Evolutionary conservation across 768 basidiomycete species (phyloP).

Genomic region (Psilocybe subaeruginosa): DNA sequence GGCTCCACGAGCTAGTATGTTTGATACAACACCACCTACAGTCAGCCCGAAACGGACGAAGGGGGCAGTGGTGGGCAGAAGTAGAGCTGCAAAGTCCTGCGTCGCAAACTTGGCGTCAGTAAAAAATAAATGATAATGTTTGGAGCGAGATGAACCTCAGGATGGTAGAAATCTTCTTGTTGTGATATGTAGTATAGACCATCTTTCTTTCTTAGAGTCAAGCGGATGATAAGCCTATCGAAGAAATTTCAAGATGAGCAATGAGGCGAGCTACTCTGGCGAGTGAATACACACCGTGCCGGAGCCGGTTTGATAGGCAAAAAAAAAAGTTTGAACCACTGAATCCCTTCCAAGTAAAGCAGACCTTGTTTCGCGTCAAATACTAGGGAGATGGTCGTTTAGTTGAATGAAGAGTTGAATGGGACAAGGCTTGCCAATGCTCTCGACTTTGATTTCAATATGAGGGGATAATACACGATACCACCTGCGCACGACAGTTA

Average conservation of each 20-base stretch:
- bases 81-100: conserved; percentile 45
- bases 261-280: neutral
- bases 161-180: conserved; percentile 65
- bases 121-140: neutral
- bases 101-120: neutral
- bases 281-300: conserved; percentile 40
- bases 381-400: conserved; percentile 31
- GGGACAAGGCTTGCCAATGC: conserved; percentile 41
- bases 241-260: neutral
- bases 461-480: conserved; percentile 64
- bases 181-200: conserved; percentile 46
- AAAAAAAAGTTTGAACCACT: conserved; percentile 56
- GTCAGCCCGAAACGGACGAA: conserved; percentile 35
- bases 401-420: neutral
- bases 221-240: conserved; percentile 47
- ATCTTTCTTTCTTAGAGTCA: conserved; percentile 50
- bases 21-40: conserved; percentile 26
- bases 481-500: conserved; percentile 42
- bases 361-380: conserved; percentile 46
- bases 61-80: conserved; percentile 45
- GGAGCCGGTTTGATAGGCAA: conserved; percentile 46
- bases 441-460: conserved; percentile 41
- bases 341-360: conserved; percentile 54
- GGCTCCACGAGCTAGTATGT: conserved; percentile 31
- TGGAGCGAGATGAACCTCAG: conserved; percentile 39